Base-by-base conservation (phyloP, 176 grass and related monocot species). In the Juncus inflexus region DNA sequence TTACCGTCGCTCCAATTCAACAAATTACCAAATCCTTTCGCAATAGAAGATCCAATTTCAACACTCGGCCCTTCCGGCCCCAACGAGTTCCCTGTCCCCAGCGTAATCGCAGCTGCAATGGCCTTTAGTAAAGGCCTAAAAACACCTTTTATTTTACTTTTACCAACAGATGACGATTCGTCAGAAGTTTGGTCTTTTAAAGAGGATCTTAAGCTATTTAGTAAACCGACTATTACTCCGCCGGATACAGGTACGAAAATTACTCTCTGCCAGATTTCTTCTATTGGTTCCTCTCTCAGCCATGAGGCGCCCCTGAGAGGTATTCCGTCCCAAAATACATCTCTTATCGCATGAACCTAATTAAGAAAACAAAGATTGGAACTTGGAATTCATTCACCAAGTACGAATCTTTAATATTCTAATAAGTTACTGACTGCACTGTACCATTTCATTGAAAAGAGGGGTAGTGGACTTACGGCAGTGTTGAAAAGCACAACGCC, bases 51-150 rank as follows among this genome's bases (percentile, higher is more conserved):
- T 60, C 92, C 92, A 61, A 96, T 96, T 50, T 96, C 87, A 5
- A 96, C 92, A 64, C 87, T 96, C 47, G 87, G 92, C 41, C 92
- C 92, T 73, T 96, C 92, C 28, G 92, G 92, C 5, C 92, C 92
- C 61, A 96, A 77, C 42, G 92, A 91, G 69, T 96, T 96, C 37
- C 84, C 92, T 15, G 92, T 96, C 79, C 92, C 84, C 28, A 96
- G 87, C 0, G 92, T 96, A 63, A 96, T 82, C 63, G 92, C 81
- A 83, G 87, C 92, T 19, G 82, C 82, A 55, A 86, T 19, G 6
- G 87, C 82, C 81, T 96, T 96, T 77, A 96, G 67, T 61, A 85
- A 62, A 74, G 84, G 85, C 65, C 78, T 77, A 41, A 83, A 71
- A 15, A 76, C 74, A 60, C 74, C 69, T 59, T 55, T 88, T 51